Conservation (phyloP, 148 eudicot genomes). For the Euryodendron excelsum region DNA sequence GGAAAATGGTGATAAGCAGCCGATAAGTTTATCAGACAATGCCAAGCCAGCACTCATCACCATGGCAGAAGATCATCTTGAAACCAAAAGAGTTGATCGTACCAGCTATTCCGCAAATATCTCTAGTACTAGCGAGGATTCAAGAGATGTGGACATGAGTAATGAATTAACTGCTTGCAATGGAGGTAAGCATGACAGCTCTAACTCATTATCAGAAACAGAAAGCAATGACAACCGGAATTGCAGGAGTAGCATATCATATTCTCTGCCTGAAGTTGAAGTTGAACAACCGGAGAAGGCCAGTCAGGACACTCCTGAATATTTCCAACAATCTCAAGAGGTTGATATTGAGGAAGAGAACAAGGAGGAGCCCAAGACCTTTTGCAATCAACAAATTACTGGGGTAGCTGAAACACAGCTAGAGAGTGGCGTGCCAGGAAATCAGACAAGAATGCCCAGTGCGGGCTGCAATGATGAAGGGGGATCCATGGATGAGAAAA, state of each 20-base stretch:
- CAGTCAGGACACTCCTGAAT: slow-evolving; percentile 7
- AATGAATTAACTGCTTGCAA: slow-evolving; percentile 37
- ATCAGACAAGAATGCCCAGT: slow-evolving; percentile 18
- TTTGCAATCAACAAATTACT: not conserved
- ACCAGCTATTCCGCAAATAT: slow-evolving; percentile 61
- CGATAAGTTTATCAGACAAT: slow-evolving; percentile 25
- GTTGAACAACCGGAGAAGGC: not conserved
- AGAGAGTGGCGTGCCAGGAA: slow-evolving; percentile 12
- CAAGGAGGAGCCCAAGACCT: slow-evolving; percentile 4
- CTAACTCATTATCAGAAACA: slow-evolving; percentile 33
- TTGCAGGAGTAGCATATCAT: slow-evolving; percentile 13
- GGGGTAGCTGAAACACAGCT: slow-evolving; percentile 15
- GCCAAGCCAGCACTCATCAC: slow-evolving; percentile 37
- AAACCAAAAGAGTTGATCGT: slow-evolving; percentile 83
- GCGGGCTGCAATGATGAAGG: slow-evolving; percentile 18
- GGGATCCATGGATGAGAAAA: slow-evolving; percentile 27
- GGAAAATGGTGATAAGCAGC: slow-evolving; percentile 20
- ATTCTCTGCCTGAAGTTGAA: slow-evolving; percentile 23
- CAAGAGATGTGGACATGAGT: slow-evolving; percentile 49
- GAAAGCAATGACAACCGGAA: slow-evolving; percentile 33
- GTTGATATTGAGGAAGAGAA: slow-evolving; percentile 33
- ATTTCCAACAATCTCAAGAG: slow-evolving; percentile 31
- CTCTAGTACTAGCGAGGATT: slow-evolving; percentile 53
- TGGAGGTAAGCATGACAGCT: slow-evolving; percentile 41
- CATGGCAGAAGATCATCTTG: slow-evolving; percentile 52